A percentile compares a stretch with the other conserved stretches of the same genome.
phyloP scores from a whole-genome alignment of 169 alveolate genomes.

The Cryptosporidium xiaoi region DNA sequence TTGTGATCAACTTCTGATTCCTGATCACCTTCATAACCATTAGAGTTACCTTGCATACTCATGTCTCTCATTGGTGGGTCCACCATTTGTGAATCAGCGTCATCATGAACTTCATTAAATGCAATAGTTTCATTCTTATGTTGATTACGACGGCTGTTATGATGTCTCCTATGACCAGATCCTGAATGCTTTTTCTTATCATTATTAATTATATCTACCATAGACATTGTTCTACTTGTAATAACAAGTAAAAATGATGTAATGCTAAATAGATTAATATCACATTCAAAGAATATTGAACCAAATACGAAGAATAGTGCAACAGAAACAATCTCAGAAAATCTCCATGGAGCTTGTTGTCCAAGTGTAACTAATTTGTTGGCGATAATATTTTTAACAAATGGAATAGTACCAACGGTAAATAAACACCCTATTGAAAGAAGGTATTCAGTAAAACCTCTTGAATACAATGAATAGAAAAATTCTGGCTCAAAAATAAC shows the following conservation, averaged over 20 bases:
- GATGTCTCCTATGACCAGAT: slow-evolving; percentile 13
- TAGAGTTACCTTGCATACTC: slow-evolving; percentile 29
- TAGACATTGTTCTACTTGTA: slow-evolving; percentile 85
- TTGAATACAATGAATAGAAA: slow-evolving; percentile 56
- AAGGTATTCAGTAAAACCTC: slow-evolving; percentile 43
- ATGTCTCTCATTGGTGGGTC: slow-evolving; percentile 60
- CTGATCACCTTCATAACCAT: slow-evolving; percentile 55
- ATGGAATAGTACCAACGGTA: slow-evolving; percentile 92
- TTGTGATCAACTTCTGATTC: slow-evolving; percentile 68
- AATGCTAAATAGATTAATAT: slow-evolving; percentile 80
- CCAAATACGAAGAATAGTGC: slow-evolving; percentile 90
- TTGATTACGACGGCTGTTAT: background rate
- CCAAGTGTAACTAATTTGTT: slow-evolving; percentile 90
- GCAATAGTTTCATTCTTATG: slow-evolving; percentile 44
- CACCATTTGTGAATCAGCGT: slow-evolving; percentile 33
- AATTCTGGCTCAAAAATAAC: slow-evolving; percentile 75
- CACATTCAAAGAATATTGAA: slow-evolving; percentile 82
- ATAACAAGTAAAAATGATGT: slow-evolving; percentile 80
- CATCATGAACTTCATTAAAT: slow-evolving; percentile 67
- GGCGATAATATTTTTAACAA: slow-evolving; percentile 90
- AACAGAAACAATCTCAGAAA: slow-evolving; percentile 89
- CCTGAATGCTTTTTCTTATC: slow-evolving; percentile 55
- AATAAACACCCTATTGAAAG: slow-evolving; percentile 87
- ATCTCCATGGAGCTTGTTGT: slow-evolving; percentile 95
- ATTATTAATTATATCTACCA: slow-evolving; percentile 83